These are phyloP conservation scores for Pisolithus albus DNA, from an alignment of 768 basidiomycete genomes.

Conservation along the genomic window DNA sequence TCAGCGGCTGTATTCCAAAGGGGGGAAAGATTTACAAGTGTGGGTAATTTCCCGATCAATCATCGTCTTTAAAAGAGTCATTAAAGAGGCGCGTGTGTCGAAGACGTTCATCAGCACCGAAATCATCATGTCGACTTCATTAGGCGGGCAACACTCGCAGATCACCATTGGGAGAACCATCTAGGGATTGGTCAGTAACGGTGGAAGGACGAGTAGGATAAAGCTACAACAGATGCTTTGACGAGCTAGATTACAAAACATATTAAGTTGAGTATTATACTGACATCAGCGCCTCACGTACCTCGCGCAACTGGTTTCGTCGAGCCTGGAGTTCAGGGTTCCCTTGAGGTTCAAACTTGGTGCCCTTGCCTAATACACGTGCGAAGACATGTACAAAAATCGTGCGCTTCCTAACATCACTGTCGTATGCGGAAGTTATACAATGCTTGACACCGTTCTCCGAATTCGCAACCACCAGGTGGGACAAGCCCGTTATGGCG, in stretches of 20 bases:
- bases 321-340: constrained; percentile 40
- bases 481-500: constrained; percentile 73
- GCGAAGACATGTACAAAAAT: constrained; percentile 85
- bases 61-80: constrained; percentile 72
- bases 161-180: constrained; percentile 78
- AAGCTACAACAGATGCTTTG: constrained; percentile 58
- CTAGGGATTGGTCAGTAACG: constrained; percentile 30
- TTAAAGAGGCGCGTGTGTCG: constrained; percentile 65
- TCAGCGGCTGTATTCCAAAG: constrained; percentile 1
- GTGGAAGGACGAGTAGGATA: neutral
- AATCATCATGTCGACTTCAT: constrained; percentile 78
- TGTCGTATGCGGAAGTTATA: constrained; percentile 69
- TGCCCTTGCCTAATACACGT: constrained; percentile 71
- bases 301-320: constrained; percentile 53
- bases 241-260: constrained; percentile 46
- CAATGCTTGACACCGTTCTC: constrained; percentile 89
- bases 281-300: constrained; percentile 24
- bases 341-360: constrained; percentile 63
- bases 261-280: constrained; percentile 3
- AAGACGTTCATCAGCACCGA: constrained; percentile 82
- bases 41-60: constrained; percentile 78
- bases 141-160: constrained; percentile 75
- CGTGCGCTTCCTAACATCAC: constrained; percentile 58
- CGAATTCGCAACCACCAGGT: constrained; percentile 77
- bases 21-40: constrained; percentile 46